phyloP scores from a whole-genome alignment of 805 yeast species.

The Priceomyces medius region DNA sequence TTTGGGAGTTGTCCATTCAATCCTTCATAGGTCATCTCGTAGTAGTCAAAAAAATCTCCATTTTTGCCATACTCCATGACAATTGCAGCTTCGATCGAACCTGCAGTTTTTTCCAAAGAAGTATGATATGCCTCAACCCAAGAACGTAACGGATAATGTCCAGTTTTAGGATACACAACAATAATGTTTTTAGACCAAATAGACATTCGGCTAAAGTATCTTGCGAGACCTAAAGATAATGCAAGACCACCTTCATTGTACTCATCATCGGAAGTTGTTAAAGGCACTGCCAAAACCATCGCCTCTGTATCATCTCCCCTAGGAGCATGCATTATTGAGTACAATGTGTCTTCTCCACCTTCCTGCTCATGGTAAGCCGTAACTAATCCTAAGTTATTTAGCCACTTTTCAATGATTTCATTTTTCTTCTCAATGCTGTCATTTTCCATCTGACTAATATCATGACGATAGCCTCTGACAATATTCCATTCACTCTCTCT shows the following conservation, averaged over 20 bases:
- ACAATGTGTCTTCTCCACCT: slow-evolving; percentile 52
- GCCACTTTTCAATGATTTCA: slow-evolving; percentile 52
- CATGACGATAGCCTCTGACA: slow-evolving; percentile 78
- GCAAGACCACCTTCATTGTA: slow-evolving; percentile 81
- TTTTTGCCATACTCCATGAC: slow-evolving; percentile 74
- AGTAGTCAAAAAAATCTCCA: slow-evolving; percentile 65
- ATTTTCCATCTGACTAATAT: slow-evolving; percentile 41
- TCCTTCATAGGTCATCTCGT: slow-evolving; percentile 81
- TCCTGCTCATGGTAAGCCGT: slow-evolving; percentile 42
- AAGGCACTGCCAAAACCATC: slow-evolving; percentile 86
- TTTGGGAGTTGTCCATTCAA: slow-evolving; percentile 95
- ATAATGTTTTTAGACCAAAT: slow-evolving; percentile 95
- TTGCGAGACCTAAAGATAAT: slow-evolving; percentile 65
- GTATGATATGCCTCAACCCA: slow-evolving; percentile 97
- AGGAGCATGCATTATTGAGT: slow-evolving; percentile 87
- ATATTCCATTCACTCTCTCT: slow-evolving; percentile 94
- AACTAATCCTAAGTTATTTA: slow-evolving; percentile 70
- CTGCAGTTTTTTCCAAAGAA: slow-evolving; percentile 81
- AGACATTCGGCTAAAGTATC: slow-evolving; percentile 81
- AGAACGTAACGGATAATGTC: slow-evolving; percentile 62
- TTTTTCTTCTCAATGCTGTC: slow-evolving; percentile 39
- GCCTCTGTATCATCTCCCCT: slow-evolving; percentile 96
- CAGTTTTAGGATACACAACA: slow-evolving; percentile 75
- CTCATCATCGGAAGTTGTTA: slow-evolving; percentile 65
- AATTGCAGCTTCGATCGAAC: slow-evolving; percentile 88